Evolutionary conservation across 306 rosid species (phyloP), one percentile per base, ranked within the genome.

Genomic region (Abrus pulchellus): DNA sequence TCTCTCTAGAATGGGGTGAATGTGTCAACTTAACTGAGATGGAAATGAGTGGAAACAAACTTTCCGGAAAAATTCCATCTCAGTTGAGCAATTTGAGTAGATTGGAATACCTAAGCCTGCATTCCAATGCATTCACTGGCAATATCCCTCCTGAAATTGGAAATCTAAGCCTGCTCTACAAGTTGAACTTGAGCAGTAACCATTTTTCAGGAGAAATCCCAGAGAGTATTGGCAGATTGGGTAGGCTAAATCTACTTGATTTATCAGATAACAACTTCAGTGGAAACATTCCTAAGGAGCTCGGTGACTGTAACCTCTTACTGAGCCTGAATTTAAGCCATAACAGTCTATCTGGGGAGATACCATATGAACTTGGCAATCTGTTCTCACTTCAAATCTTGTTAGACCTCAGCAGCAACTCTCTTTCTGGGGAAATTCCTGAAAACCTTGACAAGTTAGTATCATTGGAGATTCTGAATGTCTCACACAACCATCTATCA

Each of bases 341-440:
- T 53, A 90, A 90, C 80, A 72, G 32, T 7, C 47, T 90, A 14
- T 66, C 89, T 10, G 90, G 94, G 6, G 83, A 73, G 59, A 75
- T 92, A 50, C 90, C 93, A 0, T 36, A 20, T 29, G 90, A 87
- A 68, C 79, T 89, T 61, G 94, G 94, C 14, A 84, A 92, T 82
- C 59, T 86, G 61, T 67, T 73, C 66, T 47, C 62, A 5, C 78
- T 92, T 54, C 78, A 75, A n/a, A 28, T 27, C 78, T 2, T 81
- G 57, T 68, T 92, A 68, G 92, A 92, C 72, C 82, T 92, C 50
- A 92, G 94, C 78, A 83, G 87, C 90, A 90, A 92, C 85, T 76
- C 61, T 56, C 80, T 92, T 59, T 74, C 87, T 0, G 93, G 94
- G 32, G 36, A 33, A 62, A 84, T 92, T 74, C 92, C 97, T 45